Evolutionary conservation across 2,329 filamentous ascomycete species (phyloP).

Genomic region (Monilinia aucupariae): DNA sequence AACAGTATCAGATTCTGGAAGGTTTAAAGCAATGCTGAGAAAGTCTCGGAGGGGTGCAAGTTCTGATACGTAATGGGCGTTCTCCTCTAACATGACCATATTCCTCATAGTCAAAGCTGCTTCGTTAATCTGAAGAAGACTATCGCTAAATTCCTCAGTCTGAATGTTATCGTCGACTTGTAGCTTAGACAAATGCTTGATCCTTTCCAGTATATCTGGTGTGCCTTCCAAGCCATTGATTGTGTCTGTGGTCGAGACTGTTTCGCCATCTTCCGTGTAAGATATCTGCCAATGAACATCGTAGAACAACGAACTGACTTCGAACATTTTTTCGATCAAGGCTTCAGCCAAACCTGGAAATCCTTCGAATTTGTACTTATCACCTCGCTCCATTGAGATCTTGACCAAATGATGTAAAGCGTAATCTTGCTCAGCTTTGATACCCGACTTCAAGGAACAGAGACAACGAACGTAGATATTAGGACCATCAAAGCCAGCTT

Average conservation of each 20-base stretch:
- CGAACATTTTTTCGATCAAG: conserved; percentile 76
- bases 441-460: conserved; percentile 72
- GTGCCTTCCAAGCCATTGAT: conserved; percentile 64
- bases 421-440: conserved; percentile 82
- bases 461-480: conserved; percentile 90
- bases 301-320: conserved; percentile 74
- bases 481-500: conserved; percentile 62
- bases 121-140: conserved; percentile 73
- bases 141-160: conserved; percentile 63
- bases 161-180: conserved; percentile 64
- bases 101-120: conserved; percentile 85
- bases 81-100: conserved; percentile 90
- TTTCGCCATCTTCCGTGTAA: conserved; percentile 58
- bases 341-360: conserved; percentile 86
- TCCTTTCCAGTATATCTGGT: conserved; percentile 64
- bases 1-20: conserved; percentile 66
- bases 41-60: conserved; percentile 74
- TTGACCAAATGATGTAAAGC: conserved; percentile 90
- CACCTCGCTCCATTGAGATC: conserved; percentile 88
- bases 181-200: conserved; percentile 56
- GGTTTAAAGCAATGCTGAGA: conserved; percentile 72
- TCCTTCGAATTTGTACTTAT: conserved; percentile 92
- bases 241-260: conserved; percentile 44
- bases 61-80: conserved; percentile 73
- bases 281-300: conserved; percentile 75